A percentile compares a stretch with the other conserved stretches of the same genome.
These are phyloP conservation scores for Moesziomyces parantarcticus DNA, from an alignment of 1,284 basidiomycete genomes.

Conservation along the genomic window DNA sequence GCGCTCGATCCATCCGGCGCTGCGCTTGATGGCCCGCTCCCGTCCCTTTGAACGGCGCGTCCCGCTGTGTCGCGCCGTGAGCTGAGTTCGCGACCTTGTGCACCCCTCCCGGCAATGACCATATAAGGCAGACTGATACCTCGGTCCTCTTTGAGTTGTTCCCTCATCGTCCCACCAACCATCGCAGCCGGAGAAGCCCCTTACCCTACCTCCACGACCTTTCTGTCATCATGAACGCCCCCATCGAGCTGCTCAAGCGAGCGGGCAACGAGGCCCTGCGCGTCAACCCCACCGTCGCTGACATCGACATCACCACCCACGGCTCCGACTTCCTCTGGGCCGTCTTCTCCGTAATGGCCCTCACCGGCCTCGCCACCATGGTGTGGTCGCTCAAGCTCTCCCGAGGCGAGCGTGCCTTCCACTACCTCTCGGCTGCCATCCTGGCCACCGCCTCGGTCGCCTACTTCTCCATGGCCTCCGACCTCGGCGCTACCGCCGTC, in stretches of 20 bases:
- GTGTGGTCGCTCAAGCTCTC: conserved; percentile 46
- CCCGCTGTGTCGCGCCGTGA: no score
- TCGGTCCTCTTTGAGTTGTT: background rate
- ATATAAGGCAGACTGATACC: conserved; percentile 11
- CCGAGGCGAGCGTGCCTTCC: conserved; percentile 71
- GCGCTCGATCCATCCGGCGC: no score
- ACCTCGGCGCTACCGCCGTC: conserved; percentile 73
- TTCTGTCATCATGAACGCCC: conserved; percentile 26
- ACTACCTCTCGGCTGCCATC: conserved; percentile 69
- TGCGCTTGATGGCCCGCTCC: no score
- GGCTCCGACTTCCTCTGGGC: conserved; percentile 71
- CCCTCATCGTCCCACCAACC: background rate
- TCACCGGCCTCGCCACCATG: conserved; percentile 58
- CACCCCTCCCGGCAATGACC: background rate
- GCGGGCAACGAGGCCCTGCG: conserved; percentile 52
- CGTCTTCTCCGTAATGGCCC: conserved; percentile 67
- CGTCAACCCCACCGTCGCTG: conserved; percentile 49
- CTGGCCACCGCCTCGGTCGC: conserved; percentile 67
- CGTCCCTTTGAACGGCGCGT: no score
- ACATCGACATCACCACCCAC: conserved; percentile 54
- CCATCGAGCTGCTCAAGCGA: conserved; percentile 28
- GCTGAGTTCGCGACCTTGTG: background rate
- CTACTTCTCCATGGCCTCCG: conserved; percentile 75
- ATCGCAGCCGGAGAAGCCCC: background rate
- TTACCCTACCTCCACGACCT: conserved; percentile 1